Evolutionary conservation across 2,329 filamentous ascomycete genomes (phyloP), one percentile per base, ranked within the genome.

Genomic region (Chaetomiaceae sp.): DNA sequence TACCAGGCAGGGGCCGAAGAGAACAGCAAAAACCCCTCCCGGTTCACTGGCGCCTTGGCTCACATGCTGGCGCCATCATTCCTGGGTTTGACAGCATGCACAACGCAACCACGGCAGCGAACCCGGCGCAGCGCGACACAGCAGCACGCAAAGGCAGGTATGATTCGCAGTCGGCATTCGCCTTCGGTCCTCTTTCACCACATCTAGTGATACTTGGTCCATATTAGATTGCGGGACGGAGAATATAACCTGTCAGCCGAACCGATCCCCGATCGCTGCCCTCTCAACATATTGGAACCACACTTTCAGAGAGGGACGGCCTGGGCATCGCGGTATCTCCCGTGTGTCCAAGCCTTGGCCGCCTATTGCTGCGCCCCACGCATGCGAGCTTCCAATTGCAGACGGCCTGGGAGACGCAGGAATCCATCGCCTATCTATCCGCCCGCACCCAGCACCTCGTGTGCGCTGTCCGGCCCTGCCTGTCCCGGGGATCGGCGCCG

Each of bases 91-190:
- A 49, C 38, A 32, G 42, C 37, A 39, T 45, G 41, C 46, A 45
- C 36, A 36, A 47, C 35, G 42, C 38, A 36, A 40, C 34, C 34
- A 38, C 26, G 44, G 26, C 32, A 34, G 20, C 39, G 19, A 41
- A 30, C 30, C 40, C 32, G 36, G 34, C 33, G 32, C 38, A 39
- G 45, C n/a, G 45, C 24, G 26, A 46, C 58, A 58, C 57, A 56
- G 45, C 46, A 45, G 47, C 60, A 67, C 62, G 65, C 66, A 68
- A n/a, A 62, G 63, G 42, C 42, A 49, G 15, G 34, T 68, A 68
- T 68, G 66, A 62, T 68, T 60, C 62, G 43, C 37, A 40, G 66
- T 2, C 7, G 27, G 10, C 27, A 27, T 27, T 34, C 32, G 14
- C 6, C 7, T 34, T 35, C 18, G 10, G 15, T 35, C 9, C n/a